Conservation (phyloP, 768 basidiomycete species). For the Cystobasidiopsis lactophilus region DNA sequence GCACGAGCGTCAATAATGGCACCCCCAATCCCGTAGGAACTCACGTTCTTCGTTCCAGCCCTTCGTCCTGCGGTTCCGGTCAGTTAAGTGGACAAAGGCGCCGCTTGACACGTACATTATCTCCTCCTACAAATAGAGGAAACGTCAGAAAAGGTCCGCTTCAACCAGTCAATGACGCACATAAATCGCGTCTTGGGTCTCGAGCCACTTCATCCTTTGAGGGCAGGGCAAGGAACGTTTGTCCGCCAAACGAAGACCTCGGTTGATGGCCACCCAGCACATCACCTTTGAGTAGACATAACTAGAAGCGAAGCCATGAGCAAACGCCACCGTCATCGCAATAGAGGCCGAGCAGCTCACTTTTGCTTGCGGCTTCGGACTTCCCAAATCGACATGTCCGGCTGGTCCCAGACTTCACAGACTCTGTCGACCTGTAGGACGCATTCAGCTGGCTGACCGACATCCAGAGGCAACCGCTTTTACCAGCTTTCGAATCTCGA, state of each 20-base stretch:
- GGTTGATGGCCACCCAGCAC: constrained; percentile 72
- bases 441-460: constrained; percentile 27
- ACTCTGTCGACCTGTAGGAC: constrained; percentile 28
- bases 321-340: neutral
- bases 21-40: neutral
- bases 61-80: neutral
- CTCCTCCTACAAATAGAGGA: constrained; percentile 4
- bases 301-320: neutral
- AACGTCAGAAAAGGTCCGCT: constrained; percentile 44
- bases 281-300: constrained; percentile 8
- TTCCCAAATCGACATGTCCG: constrained; percentile 89
- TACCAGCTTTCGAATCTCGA: neutral
- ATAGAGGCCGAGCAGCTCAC: neutral
- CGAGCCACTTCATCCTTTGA: constrained; percentile 38
- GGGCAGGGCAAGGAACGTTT: constrained; percentile 64
- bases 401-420: constrained; percentile 44
- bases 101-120: neutral
- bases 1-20: constrained; percentile 11
- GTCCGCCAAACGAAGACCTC: constrained; percentile 81
- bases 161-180: constrained; percentile 80
- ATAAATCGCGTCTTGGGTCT: constrained; percentile 58
- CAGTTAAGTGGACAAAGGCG: neutral
- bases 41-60: constrained; percentile 4
- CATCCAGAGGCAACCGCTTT: too few relatives aligned
- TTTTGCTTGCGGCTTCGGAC: constrained; percentile 38